A percentile compares a stretch with the other conserved stretches of the same genome.
phyloP scores from a whole-genome alignment of 805 yeast species.

The Starmerella kuoi region DNA sequence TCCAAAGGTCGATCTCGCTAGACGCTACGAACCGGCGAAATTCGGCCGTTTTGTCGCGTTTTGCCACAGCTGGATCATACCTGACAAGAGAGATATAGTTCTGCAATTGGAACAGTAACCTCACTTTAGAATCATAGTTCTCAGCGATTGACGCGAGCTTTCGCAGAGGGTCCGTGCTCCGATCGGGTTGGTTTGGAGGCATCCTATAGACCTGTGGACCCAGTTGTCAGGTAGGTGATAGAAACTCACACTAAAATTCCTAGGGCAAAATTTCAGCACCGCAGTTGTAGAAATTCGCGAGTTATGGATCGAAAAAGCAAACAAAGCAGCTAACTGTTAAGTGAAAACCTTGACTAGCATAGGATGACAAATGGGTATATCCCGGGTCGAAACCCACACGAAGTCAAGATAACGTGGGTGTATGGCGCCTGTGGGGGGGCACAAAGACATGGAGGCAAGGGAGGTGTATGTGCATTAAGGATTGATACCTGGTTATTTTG shows the following conservation, averaged over 20 bases:
- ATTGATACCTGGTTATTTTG: no score
- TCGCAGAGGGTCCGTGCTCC: conserved; percentile 4
- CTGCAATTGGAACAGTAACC: conserved; percentile 32
- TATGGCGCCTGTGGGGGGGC: no score
- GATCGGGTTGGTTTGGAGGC: conserved; percentile 3
- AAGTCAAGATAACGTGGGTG: no score
- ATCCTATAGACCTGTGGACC: neutral
- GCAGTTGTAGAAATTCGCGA: neutral
- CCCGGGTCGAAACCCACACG: no score
- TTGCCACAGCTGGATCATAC: conserved; percentile 30
- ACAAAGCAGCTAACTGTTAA: neutral
- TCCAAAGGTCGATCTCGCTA: conserved; percentile 32
- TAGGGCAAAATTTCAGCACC: conserved; percentile 1
- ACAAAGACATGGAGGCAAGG: no score
- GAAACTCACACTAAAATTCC: neutral
- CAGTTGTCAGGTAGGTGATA: conserved; percentile 1
- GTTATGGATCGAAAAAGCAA: conserved; percentile 5
- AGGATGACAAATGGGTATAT: conserved; percentile 7
- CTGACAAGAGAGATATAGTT: conserved; percentile 32
- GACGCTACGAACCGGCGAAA: conserved; percentile 25
- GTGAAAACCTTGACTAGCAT: conserved; percentile 4
- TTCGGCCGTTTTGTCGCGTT: conserved; percentile 26
- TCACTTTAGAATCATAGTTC: conserved; percentile 29
- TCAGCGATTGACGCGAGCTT: conserved; percentile 21
- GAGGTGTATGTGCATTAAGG: no score